These are phyloP conservation scores for Epichloe scottii DNA, from an alignment of 2,329 filamentous ascomycete genomes.

Conservation along the genomic window DNA sequence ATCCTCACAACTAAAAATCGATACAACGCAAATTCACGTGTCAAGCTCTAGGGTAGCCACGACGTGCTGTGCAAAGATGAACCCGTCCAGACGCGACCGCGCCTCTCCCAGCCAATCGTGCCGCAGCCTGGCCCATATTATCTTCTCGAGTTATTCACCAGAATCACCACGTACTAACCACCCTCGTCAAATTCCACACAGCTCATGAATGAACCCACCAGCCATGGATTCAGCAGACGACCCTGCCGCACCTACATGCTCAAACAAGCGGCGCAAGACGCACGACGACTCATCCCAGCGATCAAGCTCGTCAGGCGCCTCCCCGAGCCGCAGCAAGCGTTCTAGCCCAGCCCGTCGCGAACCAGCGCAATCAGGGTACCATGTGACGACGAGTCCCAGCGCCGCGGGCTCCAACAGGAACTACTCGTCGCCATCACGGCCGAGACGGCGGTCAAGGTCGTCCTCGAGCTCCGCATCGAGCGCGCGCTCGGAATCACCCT, in stretches of 20 bases:
- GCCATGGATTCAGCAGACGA: conserved; percentile 20
- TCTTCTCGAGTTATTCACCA: not conserved
- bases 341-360: not conserved
- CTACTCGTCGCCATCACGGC: conserved; percentile 17
- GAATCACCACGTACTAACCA: not conserved
- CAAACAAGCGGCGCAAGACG: conserved; percentile 22
- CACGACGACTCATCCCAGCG: conserved; percentile 16
- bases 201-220: not conserved
- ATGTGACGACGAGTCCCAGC: conserved; percentile 9
- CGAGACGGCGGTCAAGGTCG: conserved; percentile 19
- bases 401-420: conserved; percentile 13
- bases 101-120: not conserved
- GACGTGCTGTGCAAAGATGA: no score
- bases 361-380: not conserved
- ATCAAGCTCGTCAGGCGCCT: conserved; percentile 14
- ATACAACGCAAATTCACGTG: no score
- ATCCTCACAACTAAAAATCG: no score
- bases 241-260: conserved; percentile 13
- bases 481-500: conserved; percentile 25
- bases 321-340: not conserved
- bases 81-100: not conserved
- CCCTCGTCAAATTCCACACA: not conserved
- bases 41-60: no score
- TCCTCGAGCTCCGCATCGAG: conserved; percentile 23
- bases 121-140: conserved; percentile 5